phyloP scores from a whole-genome alignment of 2,329 filamentous ascomycete genomes.

The Drechslera avenae region DNA sequence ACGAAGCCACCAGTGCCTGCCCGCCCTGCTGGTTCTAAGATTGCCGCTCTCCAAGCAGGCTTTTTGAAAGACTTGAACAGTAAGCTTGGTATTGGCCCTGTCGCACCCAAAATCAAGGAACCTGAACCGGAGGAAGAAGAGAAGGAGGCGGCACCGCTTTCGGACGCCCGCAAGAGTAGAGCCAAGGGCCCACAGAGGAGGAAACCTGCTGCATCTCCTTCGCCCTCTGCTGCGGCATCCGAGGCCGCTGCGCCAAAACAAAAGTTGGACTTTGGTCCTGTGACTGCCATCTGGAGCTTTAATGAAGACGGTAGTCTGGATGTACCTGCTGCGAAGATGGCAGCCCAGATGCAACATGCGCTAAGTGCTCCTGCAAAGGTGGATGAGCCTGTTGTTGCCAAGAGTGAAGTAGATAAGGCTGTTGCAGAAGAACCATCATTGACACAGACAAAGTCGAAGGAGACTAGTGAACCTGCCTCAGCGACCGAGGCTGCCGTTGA shows the following conservation, averaged over 20 bases:
- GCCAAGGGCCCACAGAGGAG: conserved; percentile 85
- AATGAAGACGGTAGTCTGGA: conserved; percentile 41
- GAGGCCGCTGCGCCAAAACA: conserved; percentile 41
- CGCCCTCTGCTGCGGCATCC: conserved; percentile 58
- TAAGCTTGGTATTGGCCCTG: conserved; percentile 81
- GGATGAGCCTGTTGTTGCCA: conserved; percentile 7
- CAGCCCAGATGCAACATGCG: conserved; percentile 32
- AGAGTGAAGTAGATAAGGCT: conserved; percentile 13
- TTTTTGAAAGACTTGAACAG: conserved; percentile 95
- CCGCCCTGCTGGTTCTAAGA: conserved; percentile 80
- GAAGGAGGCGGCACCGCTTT: conserved; percentile 73
- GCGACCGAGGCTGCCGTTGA: conserved; percentile 1
- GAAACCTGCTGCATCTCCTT: conserved; percentile 66
- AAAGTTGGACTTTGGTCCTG: conserved; percentile 33
- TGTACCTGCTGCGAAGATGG: conserved; percentile 40
- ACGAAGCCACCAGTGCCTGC: conserved; percentile 83
- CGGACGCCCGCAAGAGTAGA: conserved; percentile 86
- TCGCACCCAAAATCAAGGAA: conserved; percentile 74
- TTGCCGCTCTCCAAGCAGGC: conserved; percentile 85
- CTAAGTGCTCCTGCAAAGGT: conserved; percentile 15
- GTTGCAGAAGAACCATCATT: conserved; percentile 8
- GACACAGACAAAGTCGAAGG: conserved; percentile 10
- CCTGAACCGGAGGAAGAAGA: conserved; percentile 62
- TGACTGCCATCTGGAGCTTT: conserved; percentile 45
- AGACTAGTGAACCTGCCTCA: conserved; percentile 7